Conservation (phyloP, 371 early-diverging fungal species). For the Haplosporangium sp. region DNA sequence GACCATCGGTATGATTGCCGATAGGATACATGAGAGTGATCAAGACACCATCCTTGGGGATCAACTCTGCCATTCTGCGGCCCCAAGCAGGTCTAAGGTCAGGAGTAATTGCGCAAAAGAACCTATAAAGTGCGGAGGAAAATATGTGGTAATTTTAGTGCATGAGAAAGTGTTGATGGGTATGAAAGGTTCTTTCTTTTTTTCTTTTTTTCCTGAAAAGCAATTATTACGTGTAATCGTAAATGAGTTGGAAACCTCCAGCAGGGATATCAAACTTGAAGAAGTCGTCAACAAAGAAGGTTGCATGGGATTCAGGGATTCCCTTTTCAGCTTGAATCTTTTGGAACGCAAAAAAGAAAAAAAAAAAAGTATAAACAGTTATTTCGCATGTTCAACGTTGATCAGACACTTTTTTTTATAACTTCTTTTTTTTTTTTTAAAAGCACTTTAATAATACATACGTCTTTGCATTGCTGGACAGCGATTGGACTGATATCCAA, state of each 20-base stretch:
- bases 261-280: constrained; percentile 71
- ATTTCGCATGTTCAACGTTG: too few species aligned
- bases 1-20: constrained; percentile 64
- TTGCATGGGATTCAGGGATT: constrained; percentile 58
- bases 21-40: constrained; percentile 88
- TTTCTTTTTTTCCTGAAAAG: too few species aligned
- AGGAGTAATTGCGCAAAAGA: constrained; percentile 88
- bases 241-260: constrained; percentile 78
- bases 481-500: constrained; percentile 80
- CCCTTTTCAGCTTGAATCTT: constrained; percentile 54
- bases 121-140: constrained; percentile 55
- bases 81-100: constrained; percentile 79
- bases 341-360: too few species aligned
- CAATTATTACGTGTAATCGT: constrained; percentile 80
- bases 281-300: constrained; percentile 78
- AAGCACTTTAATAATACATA: constrained; percentile 3
- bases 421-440: background rate
- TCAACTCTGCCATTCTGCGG: constrained; percentile 73
- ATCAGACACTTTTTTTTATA: too few species aligned
- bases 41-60: constrained; percentile 80
- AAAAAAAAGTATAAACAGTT: too few species aligned
- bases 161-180: too few species aligned
- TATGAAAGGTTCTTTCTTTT: too few species aligned
- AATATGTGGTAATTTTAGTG: too few species aligned
- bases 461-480: constrained; percentile 60